A percentile compares a stretch with the other conserved stretches of the same genome.
Conservation (phyloP, 331 rosid species). For the Malus hybrid region DNA sequence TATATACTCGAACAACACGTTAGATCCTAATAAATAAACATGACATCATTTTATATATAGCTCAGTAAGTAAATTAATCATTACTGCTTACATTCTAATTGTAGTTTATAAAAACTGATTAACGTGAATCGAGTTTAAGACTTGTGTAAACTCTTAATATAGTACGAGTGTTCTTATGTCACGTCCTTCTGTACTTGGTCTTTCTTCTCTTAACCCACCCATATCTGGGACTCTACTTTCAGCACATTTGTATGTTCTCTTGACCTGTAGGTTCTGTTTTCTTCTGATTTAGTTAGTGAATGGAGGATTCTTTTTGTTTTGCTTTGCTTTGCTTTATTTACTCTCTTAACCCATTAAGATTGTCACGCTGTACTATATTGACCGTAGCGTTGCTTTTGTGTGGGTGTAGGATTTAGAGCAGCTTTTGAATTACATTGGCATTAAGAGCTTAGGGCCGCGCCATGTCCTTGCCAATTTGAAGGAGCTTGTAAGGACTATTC, state of each 20-base stretch:
- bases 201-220: not conserved
- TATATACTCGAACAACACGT: too few species aligned
- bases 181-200: not conserved
- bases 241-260: not conserved
- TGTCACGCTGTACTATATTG: not conserved
- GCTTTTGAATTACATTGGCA: conserved; percentile 83
- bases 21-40: too few species aligned
- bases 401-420: conserved; percentile 81
- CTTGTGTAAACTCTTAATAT: not conserved
- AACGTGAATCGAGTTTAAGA: not conserved
- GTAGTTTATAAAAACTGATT: too few species aligned
- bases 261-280: too few species aligned
- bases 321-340: not conserved
- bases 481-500: conserved; percentile 82
- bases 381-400: not conserved
- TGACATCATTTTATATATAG: too few species aligned
- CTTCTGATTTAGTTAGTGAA: not conserved
- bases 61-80: too few species aligned
- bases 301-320: not conserved
- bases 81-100: not conserved
- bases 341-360: not conserved
- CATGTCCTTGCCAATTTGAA: conserved; percentile 81
- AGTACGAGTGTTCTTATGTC: not conserved
- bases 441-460: conserved; percentile 87
- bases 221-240: not conserved